Base-by-base conservation (phyloP, 1,284 basidiomycete species). In the Ceratobasidium sp. region DNA sequence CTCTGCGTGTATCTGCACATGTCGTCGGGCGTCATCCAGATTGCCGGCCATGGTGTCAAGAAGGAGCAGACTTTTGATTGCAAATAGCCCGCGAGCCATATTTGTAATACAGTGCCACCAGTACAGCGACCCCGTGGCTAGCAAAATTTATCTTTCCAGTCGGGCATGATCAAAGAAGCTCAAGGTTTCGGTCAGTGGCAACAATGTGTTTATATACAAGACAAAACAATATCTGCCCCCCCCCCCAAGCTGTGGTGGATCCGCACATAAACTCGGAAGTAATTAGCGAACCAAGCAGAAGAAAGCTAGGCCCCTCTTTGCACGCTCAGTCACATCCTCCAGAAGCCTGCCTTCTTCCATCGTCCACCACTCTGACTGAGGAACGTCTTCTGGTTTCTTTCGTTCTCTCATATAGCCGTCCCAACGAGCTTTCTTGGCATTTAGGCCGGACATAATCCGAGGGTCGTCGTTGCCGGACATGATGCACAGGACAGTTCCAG, bases 401-500 rank as follows among this genome's bases (percentile, higher is more conserved):
- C 57, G 36, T 50, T 83, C 83, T 77, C 88, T 86, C 76, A 92
- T 83, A 34, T 89, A 86, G 39, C 81, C 83, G 77, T 97, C 94
- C 77, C 94, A 96, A 21, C 86, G 84, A 3, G 81, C 80, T 79
- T 93, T 91, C 70, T 89, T 85, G 2, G 85, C 85, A 72, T 88
- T 89, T 23, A 97, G 82, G 30, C 84, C 79, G 0, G 89, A 83
- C 92, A 96, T 94, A 0, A 80, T 82, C 0, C 92, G 86, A 0
- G 96, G 94, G 78, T 96, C 92, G 0, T 89, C 88, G 78, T 97
- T 93, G 0, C 95, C 95, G 0, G 91, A 93, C 77, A 97, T 89
- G 55, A 97, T 83, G 50, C 97, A 82, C 12, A 97, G 79, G 0
- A 94, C 94, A 0, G 94, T 93, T 30, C 90, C 88, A 6, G 88